phyloP scores from a whole-genome alignment of 2,329 filamentous ascomycete genomes.

The Monosporascus sp. region DNA sequence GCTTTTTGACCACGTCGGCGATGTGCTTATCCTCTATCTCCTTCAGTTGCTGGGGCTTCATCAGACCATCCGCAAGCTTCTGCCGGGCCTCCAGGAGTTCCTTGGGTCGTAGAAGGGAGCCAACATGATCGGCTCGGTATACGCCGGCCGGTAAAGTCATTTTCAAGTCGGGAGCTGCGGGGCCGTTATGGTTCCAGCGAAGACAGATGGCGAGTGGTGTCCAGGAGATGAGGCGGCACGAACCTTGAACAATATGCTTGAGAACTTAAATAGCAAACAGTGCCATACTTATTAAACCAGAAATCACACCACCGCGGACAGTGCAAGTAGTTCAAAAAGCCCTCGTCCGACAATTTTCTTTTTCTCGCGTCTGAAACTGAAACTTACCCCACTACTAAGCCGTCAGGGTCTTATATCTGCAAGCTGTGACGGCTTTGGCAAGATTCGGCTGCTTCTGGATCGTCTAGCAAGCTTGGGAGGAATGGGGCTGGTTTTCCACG shows the following conservation, averaged over 20 bases:
- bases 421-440: background rate
- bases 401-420: background rate
- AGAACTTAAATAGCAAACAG: too few relatives aligned
- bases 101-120: constrained; percentile 48
- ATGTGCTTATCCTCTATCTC: constrained; percentile 47
- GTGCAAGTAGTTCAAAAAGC: background rate
- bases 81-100: constrained; percentile 43
- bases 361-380: background rate
- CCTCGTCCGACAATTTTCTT: background rate
- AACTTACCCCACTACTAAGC: background rate
- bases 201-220: background rate
- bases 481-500: background rate
- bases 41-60: constrained; percentile 39
- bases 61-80: constrained; percentile 37
- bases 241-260: background rate
- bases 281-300: too few relatives aligned
- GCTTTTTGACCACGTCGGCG: constrained; percentile 40
- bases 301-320: too few relatives aligned
- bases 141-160: constrained; percentile 38
- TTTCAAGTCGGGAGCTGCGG: background rate
- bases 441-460: background rate
- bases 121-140: constrained; percentile 51
- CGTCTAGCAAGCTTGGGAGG: background rate
- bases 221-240: background rate
- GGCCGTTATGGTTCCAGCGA: background rate